These are phyloP conservation scores for Fagus crenata DNA, from an alignment of 306 rosid genomes.

Conservation along the genomic window DNA sequence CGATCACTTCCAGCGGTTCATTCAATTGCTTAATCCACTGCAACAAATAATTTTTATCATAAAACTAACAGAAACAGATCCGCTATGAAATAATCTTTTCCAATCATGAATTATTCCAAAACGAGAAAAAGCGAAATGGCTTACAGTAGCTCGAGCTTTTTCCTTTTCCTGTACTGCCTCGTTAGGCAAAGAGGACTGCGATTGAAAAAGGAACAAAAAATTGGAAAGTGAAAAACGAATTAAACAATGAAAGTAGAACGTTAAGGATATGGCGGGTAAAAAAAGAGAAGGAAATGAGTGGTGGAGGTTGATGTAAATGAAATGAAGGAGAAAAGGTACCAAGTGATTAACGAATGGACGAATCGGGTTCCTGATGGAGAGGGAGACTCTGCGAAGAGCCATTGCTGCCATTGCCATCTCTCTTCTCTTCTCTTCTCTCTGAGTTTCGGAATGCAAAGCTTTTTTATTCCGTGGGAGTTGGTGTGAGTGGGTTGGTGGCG, in stretches of 20 bases:
- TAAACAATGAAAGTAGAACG: not conserved
- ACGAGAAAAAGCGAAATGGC: slow-evolving; percentile 4
- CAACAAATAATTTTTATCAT: slow-evolving; percentile 11
- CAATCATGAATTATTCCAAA: not conserved
- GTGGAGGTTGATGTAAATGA: not conserved
- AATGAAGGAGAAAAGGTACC: slow-evolving; percentile 32
- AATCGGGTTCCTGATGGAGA: slow-evolving; percentile 42
- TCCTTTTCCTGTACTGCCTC: slow-evolving; percentile 49
- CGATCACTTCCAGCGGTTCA: slow-evolving; percentile 69
- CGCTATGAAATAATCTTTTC: not conserved
- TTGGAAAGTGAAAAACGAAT: not conserved
- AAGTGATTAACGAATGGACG: slow-evolving; percentile 41
- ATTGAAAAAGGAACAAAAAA: slow-evolving; percentile 12
- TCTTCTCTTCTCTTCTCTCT: not conserved
- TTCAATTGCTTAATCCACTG: slow-evolving; percentile 91
- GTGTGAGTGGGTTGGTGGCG: not conserved
- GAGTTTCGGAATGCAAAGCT: not conserved
- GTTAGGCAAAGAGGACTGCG: slow-evolving; percentile 62
- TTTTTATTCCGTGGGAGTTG: not conserved
- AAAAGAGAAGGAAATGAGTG: not conserved
- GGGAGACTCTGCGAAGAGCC: slow-evolving; percentile 71
- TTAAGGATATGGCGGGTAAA: not conserved
- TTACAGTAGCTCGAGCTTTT: slow-evolving; percentile 58
- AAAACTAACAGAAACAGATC: slow-evolving; percentile 10
- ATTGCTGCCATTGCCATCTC: slow-evolving; percentile 50